Evolutionary conservation across 148 eudicot genomes (phyloP).

Genomic region (Fagopyrum homotropicum): DNA sequence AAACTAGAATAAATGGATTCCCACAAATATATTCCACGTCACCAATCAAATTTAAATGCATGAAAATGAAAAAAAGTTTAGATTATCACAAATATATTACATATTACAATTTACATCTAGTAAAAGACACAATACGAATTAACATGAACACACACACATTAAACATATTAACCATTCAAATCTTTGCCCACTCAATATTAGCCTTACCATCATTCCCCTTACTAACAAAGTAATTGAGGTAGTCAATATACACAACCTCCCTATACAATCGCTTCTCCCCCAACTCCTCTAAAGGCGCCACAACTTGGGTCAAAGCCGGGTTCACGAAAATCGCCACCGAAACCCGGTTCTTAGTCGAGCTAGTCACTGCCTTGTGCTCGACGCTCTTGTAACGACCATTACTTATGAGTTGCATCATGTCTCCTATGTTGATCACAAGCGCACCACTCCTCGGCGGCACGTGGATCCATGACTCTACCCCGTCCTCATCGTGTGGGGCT

Average conservation of each 20-base stretch:
- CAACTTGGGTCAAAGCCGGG: slow-evolving; percentile 8
- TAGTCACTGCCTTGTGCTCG: slow-evolving; percentile 24
- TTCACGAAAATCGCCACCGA: slow-evolving; percentile 24
- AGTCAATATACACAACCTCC: slow-evolving; percentile 18
- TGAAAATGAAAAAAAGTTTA: no score
- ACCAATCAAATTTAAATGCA: no score
- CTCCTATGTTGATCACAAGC: slow-evolving; percentile 24
- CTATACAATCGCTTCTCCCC: slow-evolving; percentile 22
- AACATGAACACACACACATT: not conserved
- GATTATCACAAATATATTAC: no score
- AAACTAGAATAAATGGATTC: no score
- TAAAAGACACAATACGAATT: no score
- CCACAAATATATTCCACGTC: no score
- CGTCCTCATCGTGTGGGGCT: not conserved
- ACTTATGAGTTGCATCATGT: slow-evolving; percentile 21
- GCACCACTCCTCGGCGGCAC: slow-evolving; percentile 20
- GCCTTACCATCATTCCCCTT: slow-evolving; percentile 26
- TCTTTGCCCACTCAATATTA: slow-evolving; percentile 2
- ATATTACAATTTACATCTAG: no score
- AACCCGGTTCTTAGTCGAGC: slow-evolving; percentile 18
- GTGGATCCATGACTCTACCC: slow-evolving; percentile 19
- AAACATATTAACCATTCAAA: not conserved
- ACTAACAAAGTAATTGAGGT: slow-evolving; percentile 17
- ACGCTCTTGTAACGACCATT: slow-evolving; percentile 25
- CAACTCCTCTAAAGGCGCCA: slow-evolving; percentile 24